These are phyloP conservation scores for Ceratocystis harringtonii DNA, from an alignment of 2,329 filamentous ascomycete genomes.

Conservation along the genomic window DNA sequence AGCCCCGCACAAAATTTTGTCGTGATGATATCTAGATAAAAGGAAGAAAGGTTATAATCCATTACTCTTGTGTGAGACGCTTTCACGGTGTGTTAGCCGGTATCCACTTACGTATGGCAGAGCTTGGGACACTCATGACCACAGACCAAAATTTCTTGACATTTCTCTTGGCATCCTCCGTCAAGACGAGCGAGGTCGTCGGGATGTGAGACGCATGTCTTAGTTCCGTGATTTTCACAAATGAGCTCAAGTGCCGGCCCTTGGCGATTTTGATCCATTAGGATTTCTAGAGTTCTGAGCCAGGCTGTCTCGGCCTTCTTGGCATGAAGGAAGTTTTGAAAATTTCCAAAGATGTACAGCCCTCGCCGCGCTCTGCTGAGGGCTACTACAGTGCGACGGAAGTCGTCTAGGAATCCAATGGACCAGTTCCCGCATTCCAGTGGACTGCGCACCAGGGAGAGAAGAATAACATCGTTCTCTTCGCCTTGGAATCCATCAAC, in stretches of 20 bases:
- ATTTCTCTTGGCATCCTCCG: constrained; percentile 13
- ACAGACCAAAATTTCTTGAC: constrained; percentile 5
- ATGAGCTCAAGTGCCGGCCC: constrained; percentile 22
- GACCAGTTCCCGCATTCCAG: constrained; percentile 24
- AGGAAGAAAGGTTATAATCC: background rate
- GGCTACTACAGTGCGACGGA: constrained; percentile 43
- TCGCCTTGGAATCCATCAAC: constrained; percentile 87
- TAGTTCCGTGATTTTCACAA: background rate
- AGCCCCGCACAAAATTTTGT: background rate
- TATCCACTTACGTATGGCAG: background rate
- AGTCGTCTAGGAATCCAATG: constrained; percentile 60
- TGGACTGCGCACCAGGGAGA: constrained; percentile 68
- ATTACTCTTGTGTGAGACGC: background rate
- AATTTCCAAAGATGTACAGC: constrained; percentile 75
- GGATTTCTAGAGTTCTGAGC: constrained; percentile 19
- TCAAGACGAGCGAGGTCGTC: constrained; percentile 34
- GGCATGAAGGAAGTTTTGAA: constrained; percentile 35
- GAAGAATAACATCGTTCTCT: constrained; percentile 68
- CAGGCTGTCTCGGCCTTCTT: constrained; percentile 29
- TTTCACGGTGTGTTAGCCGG: background rate
- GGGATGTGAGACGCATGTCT: constrained; percentile 25
- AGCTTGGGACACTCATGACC: constrained; percentile 12
- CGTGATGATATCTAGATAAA: background rate
- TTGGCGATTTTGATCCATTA: constrained; percentile 29
- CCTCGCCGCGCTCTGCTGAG: constrained; percentile 58